Percentiles rank a stretch among this genome's conserved stretches.
Evolutionary conservation across 257 asterid genomes (phyloP).

Genomic region (Scutellaria barbata): DNA sequence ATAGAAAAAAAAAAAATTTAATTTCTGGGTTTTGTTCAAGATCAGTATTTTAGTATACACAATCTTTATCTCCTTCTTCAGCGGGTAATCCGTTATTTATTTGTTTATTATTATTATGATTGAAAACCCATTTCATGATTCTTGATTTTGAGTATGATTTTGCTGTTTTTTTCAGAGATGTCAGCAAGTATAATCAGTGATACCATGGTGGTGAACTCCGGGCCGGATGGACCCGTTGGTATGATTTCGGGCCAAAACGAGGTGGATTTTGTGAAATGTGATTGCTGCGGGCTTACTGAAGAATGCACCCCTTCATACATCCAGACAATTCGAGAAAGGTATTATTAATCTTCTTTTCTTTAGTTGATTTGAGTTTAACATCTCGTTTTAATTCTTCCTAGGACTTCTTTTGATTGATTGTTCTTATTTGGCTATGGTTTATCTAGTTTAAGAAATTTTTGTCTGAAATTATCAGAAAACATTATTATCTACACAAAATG

Average conservation of each 20-base stretch:
- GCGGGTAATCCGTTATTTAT: not conserved
- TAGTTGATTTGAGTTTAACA: too few relatives aligned
- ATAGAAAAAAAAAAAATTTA: constrained; percentile 23
- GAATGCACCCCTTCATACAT: constrained; percentile 66
- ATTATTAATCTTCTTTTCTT: not conserved
- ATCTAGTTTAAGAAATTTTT: too few relatives aligned
- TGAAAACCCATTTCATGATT: constrained; percentile 2
- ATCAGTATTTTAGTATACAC: constrained; percentile 7
- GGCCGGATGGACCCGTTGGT: constrained; percentile 42
- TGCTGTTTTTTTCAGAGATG: constrained; percentile 38
- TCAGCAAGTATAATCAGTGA: constrained; percentile 44
- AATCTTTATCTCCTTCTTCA: not conserved
- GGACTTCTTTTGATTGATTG: too few relatives aligned
- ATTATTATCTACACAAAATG: too few relatives aligned
- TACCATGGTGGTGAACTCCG: constrained; percentile 42
- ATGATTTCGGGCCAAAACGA: constrained; percentile 43
- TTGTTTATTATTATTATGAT: too few relatives aligned
- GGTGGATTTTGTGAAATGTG: constrained; percentile 53
- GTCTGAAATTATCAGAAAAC: too few relatives aligned
- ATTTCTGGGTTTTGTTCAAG: constrained; percentile 19
- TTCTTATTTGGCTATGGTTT: too few relatives aligned
- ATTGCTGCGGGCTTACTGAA: constrained; percentile 67
- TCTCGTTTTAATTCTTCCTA: too few relatives aligned
- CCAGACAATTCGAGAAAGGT: constrained; percentile 52
- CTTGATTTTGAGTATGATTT: constrained; percentile 3